phyloP scores from a whole-genome alignment of 371 early-diverging fungal genomes.

The Apophysomyces sp. region DNA sequence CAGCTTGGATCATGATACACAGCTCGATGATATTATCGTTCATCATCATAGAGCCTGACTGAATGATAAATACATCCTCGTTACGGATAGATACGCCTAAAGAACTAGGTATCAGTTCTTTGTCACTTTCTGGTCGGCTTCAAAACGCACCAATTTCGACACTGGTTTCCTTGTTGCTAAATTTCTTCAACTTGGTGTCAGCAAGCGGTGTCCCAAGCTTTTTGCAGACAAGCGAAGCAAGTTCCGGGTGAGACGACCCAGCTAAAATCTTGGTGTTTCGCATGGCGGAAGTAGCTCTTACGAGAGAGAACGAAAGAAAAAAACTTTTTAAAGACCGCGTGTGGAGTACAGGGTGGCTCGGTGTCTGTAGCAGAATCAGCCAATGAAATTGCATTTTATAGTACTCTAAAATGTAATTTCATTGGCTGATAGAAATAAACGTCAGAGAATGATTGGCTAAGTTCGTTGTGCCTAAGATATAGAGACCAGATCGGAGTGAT shows the following conservation, averaged over 20 bases:
- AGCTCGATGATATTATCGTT: conserved; percentile 97
- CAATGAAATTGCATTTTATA: too few relatives aligned
- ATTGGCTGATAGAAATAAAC: too few relatives aligned
- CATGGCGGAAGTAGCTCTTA: conserved; percentile 38
- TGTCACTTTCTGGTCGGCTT: neutral
- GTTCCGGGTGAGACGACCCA: conserved; percentile 94
- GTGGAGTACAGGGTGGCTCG: neutral
- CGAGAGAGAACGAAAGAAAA: neutral
- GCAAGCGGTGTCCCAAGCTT: conserved; percentile 78
- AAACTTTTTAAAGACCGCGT: conserved; percentile 2
- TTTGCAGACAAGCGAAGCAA: conserved; percentile 78
- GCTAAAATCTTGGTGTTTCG: conserved; percentile 90
- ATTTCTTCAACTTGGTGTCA: conserved; percentile 28
- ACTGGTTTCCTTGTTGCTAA: conserved; percentile 30
- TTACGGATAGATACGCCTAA: conserved; percentile 91
- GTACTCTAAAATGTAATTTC: too few relatives aligned
- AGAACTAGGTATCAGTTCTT: neutral
- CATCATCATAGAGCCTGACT: conserved; percentile 84
- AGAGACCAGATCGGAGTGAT: too few relatives aligned
- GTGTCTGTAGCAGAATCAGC: neutral
- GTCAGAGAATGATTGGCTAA: too few relatives aligned
- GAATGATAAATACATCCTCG: conserved; percentile 96
- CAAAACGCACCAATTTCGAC: conserved; percentile 18
- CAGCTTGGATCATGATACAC: conserved; percentile 95
- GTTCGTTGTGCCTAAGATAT: too few relatives aligned